Conservation (phyloP, 768 basidiomycete species). For the Clavulina sp. region DNA sequence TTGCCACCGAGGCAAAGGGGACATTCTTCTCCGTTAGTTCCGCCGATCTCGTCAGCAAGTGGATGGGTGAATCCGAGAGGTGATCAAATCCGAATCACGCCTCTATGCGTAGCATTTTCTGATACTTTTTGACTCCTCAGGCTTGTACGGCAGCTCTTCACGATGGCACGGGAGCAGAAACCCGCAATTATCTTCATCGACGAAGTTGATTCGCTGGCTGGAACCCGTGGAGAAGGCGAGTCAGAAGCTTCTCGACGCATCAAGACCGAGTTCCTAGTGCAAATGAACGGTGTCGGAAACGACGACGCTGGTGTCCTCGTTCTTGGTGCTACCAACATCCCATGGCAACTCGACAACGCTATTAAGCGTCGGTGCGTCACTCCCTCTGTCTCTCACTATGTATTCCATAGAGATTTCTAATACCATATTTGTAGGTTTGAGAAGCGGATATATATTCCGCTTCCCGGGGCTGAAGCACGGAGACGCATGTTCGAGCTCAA, state of each 20-base stretch:
- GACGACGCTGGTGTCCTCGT: conserved; percentile 94
- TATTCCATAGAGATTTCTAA: background rate
- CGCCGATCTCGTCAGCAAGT: conserved; percentile 92
- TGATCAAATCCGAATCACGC: conserved; percentile 20
- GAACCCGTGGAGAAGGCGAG: conserved; percentile 90
- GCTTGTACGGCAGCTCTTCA: conserved; percentile 79
- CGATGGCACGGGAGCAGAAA: conserved; percentile 89
- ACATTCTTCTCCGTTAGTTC: conserved; percentile 97
- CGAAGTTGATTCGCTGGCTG: conserved; percentile 91
- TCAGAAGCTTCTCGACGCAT: conserved; percentile 93
- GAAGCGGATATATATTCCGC: conserved; percentile 95
- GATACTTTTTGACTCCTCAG: background rate
- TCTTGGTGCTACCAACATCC: conserved; percentile 94
- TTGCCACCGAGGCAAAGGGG: conserved; percentile 97
- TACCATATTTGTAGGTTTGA: conserved; percentile 46
- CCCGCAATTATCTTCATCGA: conserved; percentile 99
- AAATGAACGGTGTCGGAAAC: conserved; percentile 98
- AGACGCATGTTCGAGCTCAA: conserved; percentile 95
- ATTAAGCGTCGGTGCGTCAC: conserved; percentile 72
- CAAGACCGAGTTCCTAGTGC: conserved; percentile 94
- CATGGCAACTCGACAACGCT: conserved; percentile 93
- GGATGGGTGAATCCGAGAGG: conserved; percentile 99
- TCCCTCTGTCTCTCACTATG: background rate
- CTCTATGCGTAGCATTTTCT: conserved; percentile 3
- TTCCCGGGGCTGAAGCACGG: conserved; percentile 84